These are phyloP conservation scores for Symbiodinium natans DNA, from an alignment of 73 alveolate species.

Conservation along the genomic window DNA sequence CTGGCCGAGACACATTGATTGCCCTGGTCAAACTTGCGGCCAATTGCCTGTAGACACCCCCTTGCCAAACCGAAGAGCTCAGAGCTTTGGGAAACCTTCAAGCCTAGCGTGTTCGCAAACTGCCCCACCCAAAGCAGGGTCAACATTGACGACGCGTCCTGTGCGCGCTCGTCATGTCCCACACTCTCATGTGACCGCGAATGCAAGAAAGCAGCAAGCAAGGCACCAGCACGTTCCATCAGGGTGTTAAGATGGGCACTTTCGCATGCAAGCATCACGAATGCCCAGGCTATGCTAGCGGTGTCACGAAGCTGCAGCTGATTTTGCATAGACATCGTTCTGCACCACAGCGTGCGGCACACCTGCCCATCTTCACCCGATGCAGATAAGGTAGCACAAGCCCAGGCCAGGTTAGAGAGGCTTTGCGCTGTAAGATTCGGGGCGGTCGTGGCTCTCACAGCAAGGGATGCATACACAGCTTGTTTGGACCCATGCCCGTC, in stretches of 20 bases:
- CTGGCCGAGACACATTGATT: neutral
- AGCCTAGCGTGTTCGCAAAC: neutral
- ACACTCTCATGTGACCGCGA: neutral
- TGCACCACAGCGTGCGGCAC: neutral
- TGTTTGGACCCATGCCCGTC: neutral
- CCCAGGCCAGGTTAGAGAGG: constrained; percentile 44
- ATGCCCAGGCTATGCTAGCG: constrained; percentile 58
- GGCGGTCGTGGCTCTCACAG: neutral
- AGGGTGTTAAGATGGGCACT: neutral
- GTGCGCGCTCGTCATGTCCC: neutral
- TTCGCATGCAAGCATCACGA: neutral
- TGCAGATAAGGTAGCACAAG: constrained; percentile 2
- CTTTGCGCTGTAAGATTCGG: constrained; percentile 25
- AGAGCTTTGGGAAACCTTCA: neutral
- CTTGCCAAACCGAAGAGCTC: neutral
- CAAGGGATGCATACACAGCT: neutral
- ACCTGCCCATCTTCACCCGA: neutral
- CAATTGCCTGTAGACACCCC: neutral
- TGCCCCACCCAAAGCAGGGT: constrained; percentile 43
- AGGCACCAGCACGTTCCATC: neutral
- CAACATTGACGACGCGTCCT: constrained; percentile 21
- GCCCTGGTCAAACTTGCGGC: neutral
- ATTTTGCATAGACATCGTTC: neutral
- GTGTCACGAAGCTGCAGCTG: constrained; percentile 46
- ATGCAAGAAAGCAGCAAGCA: neutral